These are phyloP conservation scores for Eleusine indica DNA, from an alignment of 176 grass and related monocot species.

Conservation along the genomic window DNA sequence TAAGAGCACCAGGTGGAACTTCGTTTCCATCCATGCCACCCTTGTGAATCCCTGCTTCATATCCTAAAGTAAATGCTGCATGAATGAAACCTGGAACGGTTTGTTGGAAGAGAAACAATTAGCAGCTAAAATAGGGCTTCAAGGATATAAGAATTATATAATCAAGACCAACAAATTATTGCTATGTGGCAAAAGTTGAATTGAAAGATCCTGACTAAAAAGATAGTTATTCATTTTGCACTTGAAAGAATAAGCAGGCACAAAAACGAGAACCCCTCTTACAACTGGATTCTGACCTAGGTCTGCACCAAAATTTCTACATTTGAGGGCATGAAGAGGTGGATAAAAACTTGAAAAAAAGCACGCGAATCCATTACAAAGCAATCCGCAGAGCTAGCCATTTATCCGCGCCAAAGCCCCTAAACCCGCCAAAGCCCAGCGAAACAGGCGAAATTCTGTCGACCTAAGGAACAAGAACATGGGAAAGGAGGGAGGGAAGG, in stretches of 20 bases:
- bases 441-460: neutral
- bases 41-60: slow-evolving; percentile 88
- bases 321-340: neutral
- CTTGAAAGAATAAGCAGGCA: neutral
- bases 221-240: neutral
- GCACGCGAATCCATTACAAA: neutral
- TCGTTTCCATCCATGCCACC: slow-evolving; percentile 81
- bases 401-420: neutral
- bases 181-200: neutral
- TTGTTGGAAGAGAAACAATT: slow-evolving; percentile 35
- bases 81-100: slow-evolving; percentile 76
- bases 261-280: neutral
- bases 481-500: neutral
- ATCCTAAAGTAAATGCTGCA: slow-evolving; percentile 85
- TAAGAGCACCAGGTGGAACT: slow-evolving; percentile 85
- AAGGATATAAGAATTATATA: neutral
- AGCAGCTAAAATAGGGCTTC: slow-evolving; percentile 5
- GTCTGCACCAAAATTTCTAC: slow-evolving; percentile 1
- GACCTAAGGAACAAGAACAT: neutral
- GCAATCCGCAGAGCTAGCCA: too few relatives aligned
- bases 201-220: neutral
- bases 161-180: neutral
- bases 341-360: neutral
- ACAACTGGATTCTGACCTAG: neutral
- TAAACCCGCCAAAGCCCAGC: neutral